Evolutionary conservation across 805 yeast species (phyloP).

Genomic region (Danielia oregonensis): DNA sequence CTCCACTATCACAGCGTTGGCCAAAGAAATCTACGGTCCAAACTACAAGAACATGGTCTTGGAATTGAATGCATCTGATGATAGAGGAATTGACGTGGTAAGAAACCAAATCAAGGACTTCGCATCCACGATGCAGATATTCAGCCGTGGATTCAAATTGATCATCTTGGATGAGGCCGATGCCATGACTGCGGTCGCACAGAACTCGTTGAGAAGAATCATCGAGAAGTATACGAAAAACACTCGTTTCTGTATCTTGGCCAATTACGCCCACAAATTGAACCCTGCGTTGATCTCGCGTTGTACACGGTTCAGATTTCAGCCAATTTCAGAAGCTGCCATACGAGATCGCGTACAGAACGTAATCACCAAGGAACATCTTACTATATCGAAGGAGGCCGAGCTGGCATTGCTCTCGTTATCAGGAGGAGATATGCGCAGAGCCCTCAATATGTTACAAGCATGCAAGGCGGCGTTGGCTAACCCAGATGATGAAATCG

Average conservation of each 20-base stretch:
- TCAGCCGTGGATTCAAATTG: conserved; percentile 78
- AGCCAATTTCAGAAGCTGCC: conserved; percentile 70
- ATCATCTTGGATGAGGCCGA: conserved; percentile 95
- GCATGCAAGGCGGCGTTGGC: conserved; percentile 78
- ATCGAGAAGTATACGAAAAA: conserved; percentile 92
- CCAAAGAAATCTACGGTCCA: conserved; percentile 80
- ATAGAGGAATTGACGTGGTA: conserved; percentile 97
- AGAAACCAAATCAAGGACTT: conserved; percentile 94
- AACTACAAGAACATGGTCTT: conserved; percentile 84
- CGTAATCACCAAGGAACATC: conserved; percentile 66
- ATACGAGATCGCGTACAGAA: conserved; percentile 62
- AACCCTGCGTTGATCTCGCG: conserved; percentile 93
- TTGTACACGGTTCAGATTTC: conserved; percentile 92
- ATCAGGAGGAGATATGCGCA: conserved; percentile 95
- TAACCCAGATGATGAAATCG: conserved; percentile 46
- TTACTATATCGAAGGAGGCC: conserved; percentile 59
- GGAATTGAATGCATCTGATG: conserved; percentile 95
- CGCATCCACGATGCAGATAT: conserved; percentile 94
- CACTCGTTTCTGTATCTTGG: conserved; percentile 92
- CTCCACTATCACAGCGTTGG: conserved; percentile 82
- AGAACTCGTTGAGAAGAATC: conserved; percentile 75
- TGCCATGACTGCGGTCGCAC: conserved; percentile 87
- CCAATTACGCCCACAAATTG: conserved; percentile 92
- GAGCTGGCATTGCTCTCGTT: conserved; percentile 61
- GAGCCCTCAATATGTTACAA: conserved; percentile 88